Percentiles rank a stretch among this genome's conserved stretches.
Conservation (phyloP, 2,329 filamentous ascomycete genomes). For the Colletotrichum sp. region DNA sequence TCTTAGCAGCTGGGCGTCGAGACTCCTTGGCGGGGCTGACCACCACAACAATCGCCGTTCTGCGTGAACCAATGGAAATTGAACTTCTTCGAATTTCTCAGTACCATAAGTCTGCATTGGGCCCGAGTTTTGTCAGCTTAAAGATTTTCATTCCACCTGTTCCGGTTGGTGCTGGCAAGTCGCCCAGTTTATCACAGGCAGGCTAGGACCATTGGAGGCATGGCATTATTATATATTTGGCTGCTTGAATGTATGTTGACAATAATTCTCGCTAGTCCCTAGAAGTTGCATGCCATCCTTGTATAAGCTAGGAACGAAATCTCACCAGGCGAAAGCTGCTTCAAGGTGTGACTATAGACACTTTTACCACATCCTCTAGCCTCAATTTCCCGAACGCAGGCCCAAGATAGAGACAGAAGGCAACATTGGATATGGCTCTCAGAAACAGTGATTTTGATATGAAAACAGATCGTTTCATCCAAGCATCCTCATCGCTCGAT, state of each 20-base stretch:
- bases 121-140: background rate
- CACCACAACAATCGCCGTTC: background rate
- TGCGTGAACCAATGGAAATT: background rate
- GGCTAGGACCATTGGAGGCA: background rate
- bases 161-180: background rate
- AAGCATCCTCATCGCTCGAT: background rate
- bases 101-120: background rate
- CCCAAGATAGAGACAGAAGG: background rate
- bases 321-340: background rate
- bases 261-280: too few species aligned
- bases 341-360: background rate
- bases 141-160: background rate
- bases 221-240: too few species aligned
- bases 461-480: background rate
- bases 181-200: background rate
- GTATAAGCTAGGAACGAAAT: too few species aligned
- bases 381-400: background rate
- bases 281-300: too few species aligned
- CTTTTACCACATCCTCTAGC: background rate
- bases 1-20: background rate
- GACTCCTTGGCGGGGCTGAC: background rate
- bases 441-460: background rate
- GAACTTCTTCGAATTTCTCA: background rate
- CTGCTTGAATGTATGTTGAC: too few species aligned
- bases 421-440: background rate